Conservation (phyloP, 106 monocot species). For the Dendrobium chrysotoxum region DNA sequence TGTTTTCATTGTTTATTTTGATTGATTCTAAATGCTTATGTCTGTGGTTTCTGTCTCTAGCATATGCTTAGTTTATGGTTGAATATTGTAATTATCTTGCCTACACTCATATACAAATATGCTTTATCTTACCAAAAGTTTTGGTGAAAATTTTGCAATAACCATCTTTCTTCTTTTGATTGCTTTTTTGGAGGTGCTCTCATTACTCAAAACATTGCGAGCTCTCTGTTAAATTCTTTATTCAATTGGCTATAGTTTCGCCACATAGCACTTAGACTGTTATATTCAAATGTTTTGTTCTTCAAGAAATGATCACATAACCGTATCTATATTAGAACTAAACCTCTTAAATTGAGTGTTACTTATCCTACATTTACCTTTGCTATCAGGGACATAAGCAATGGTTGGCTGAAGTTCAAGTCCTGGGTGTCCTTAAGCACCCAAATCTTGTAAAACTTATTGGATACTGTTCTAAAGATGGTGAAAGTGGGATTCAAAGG, state of each 20-base stretch:
- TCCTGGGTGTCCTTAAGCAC: constrained; percentile 22
- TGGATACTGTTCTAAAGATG: constrained; percentile 23
- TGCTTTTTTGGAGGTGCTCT: neutral
- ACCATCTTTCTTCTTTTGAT: neutral
- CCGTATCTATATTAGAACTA: neutral
- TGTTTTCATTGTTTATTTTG: too few species aligned
- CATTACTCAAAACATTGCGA: neutral
- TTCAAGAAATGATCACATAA: neutral
- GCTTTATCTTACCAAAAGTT: too few species aligned
- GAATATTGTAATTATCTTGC: too few species aligned
- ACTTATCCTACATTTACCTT: neutral
- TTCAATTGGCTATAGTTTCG: neutral
- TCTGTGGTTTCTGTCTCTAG: too few species aligned
- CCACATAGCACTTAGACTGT: neutral
- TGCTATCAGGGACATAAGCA: constrained; percentile 19
- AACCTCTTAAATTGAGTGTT: neutral
- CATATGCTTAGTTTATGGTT: too few species aligned
- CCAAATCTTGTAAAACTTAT: constrained; percentile 24
- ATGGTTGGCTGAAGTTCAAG: constrained; percentile 25
- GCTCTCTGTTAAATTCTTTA: neutral
- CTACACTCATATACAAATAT: too few species aligned
- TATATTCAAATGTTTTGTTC: neutral
- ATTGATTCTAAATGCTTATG: too few species aligned
- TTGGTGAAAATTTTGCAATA: neutral
- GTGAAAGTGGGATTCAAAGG: constrained; percentile 14